Percentiles rank a stretch among this genome's conserved stretches.
phyloP scores from a whole-genome alignment of 257 asterid species.

The Solanum chiquidenum region DNA sequence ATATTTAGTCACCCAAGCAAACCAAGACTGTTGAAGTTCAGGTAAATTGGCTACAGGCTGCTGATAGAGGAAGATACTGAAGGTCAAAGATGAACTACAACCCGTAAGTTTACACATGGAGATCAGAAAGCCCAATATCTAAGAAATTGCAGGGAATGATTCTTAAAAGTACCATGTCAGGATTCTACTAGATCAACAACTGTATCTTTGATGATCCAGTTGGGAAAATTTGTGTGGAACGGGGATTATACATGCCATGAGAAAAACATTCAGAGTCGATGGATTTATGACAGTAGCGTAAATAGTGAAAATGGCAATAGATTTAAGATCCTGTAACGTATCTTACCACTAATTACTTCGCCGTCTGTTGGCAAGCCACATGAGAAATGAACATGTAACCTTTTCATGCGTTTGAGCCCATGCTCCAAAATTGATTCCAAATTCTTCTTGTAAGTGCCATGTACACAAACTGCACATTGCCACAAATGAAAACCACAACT shows the following conservation, averaged over 20 bases:
- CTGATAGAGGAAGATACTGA: background rate
- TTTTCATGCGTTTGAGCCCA: conserved; percentile 89
- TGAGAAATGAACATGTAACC: conserved; percentile 89
- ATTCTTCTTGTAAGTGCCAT: conserved; percentile 75
- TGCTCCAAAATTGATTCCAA: conserved; percentile 65
- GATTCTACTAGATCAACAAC: background rate
- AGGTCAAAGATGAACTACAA: background rate
- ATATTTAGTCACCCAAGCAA: background rate
- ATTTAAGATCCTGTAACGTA: background rate
- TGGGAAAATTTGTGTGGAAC: background rate
- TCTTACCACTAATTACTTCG: conserved; percentile 80
- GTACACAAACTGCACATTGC: conserved; percentile 67
- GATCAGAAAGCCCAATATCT: background rate
- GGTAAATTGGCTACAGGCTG: background rate
- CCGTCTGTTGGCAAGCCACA: conserved; percentile 87
- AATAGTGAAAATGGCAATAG: background rate
- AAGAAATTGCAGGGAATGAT: background rate
- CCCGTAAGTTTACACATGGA: background rate
- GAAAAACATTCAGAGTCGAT: background rate
- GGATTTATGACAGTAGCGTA: background rate
- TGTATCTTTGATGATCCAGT: background rate
- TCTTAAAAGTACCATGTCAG: background rate
- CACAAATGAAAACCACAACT: background rate
- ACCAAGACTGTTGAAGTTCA: background rate
- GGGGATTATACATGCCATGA: background rate